Percentiles rank a stretch among this genome's conserved stretches.
Evolutionary conservation across 2,329 filamentous ascomycete genomes (phyloP).

Genomic region (Phyllosticta capitalensis): DNA sequence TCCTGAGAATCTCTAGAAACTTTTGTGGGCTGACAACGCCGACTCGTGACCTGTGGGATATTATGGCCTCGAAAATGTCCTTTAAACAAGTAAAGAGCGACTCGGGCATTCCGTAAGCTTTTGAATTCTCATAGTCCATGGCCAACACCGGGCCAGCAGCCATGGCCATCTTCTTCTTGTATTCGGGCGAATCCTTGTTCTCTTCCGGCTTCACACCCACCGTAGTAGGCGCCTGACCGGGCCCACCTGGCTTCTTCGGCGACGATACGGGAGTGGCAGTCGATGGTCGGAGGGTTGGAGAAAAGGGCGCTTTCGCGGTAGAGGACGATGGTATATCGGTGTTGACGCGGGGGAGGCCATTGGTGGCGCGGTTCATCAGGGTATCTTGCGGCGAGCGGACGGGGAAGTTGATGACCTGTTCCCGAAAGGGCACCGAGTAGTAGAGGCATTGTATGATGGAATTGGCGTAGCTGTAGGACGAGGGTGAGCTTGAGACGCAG

Average conservation of each 20-base stretch:
- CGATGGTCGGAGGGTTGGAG: constrained; percentile 40
- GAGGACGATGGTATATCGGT: constrained; percentile 28
- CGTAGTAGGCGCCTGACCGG: constrained; percentile 45
- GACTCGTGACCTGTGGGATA: constrained; percentile 69
- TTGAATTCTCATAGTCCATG: constrained; percentile 69
- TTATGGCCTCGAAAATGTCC: constrained; percentile 89
- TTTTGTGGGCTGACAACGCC: constrained; percentile 87
- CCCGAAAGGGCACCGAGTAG: constrained; percentile 87
- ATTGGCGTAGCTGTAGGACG: constrained; percentile 73
- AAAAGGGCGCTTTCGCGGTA: constrained; percentile 34
- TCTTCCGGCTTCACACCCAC: constrained; percentile 68
- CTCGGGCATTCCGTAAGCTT: constrained; percentile 83
- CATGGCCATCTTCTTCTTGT: constrained; percentile 95
- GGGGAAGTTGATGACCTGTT: constrained; percentile 89
- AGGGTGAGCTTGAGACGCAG: constrained; percentile 11
- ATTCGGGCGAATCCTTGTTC: constrained; percentile 88
- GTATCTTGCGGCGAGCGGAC: constrained; percentile 59
- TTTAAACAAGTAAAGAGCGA: constrained; percentile 90
- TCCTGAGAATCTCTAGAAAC: constrained; percentile 86
- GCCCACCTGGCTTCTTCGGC: constrained; percentile 32
- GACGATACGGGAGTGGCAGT: constrained; percentile 20
- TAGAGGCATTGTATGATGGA: constrained; percentile 96
- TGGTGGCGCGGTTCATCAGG: constrained; percentile 46
- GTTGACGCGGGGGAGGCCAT: constrained; percentile 28
- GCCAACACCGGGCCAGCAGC: constrained; percentile 79